phyloP scores from a whole-genome alignment of 805 yeast genomes.

The Yarrowia yakushimensis region DNA sequence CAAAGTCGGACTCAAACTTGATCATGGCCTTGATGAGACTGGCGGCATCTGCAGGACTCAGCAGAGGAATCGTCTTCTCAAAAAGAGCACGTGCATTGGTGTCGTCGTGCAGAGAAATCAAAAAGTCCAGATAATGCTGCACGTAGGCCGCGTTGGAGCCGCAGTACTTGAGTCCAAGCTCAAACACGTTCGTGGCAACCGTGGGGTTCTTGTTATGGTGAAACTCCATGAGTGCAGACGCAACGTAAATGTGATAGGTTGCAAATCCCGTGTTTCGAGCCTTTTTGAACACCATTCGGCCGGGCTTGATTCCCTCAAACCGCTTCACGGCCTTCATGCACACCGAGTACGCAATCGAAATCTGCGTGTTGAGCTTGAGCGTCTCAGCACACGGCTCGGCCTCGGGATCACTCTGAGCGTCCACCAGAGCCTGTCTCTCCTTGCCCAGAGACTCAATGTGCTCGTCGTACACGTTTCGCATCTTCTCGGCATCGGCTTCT shows the following conservation, averaged over 20 bases:
- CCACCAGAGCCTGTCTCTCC: conserved; percentile 40
- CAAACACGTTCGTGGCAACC: conserved; percentile 73
- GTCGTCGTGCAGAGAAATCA: conserved; percentile 66
- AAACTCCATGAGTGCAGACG: conserved; percentile 78
- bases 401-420: conserved; percentile 24
- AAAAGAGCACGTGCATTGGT: conserved; percentile 74
- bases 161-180: conserved; percentile 64
- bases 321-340: conserved; percentile 73
- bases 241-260: conserved; percentile 74
- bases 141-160: conserved; percentile 59
- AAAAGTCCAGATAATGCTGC: conserved; percentile 64
- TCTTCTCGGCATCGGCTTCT: conserved; percentile 48
- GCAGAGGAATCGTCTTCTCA: conserved; percentile 66
- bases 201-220: conserved; percentile 53
- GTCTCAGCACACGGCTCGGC: conserved; percentile 22
- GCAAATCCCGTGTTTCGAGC: conserved; percentile 61
- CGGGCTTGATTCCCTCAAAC: conserved; percentile 60
- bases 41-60: conserved; percentile 43
- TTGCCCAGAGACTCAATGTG: conserved; percentile 49
- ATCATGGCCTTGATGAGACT: conserved; percentile 57
- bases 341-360: conserved; percentile 65
- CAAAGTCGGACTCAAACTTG: conserved; percentile 63
- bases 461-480: conserved; percentile 48
- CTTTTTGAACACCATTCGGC: conserved; percentile 65
- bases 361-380: conserved; percentile 29